phyloP scores from a whole-genome alignment of 148 eudicot species.

The Fagopyrum tataricum region DNA sequence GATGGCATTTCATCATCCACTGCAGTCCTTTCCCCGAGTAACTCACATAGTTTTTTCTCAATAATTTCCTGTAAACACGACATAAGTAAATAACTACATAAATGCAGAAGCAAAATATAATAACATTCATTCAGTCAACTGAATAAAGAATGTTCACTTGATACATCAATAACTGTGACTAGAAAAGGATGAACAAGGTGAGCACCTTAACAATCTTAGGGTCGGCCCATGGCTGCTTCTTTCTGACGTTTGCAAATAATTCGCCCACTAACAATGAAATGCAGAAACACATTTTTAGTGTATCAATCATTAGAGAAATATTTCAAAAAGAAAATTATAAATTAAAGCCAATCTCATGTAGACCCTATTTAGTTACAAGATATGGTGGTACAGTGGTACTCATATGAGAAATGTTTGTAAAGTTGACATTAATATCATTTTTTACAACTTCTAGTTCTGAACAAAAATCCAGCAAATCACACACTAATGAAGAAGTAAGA shows the following conservation, averaged over 20 bases:
- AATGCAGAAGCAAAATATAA: conserved; percentile 3
- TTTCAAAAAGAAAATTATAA: background rate
- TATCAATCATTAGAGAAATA: background rate
- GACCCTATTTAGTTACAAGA: background rate
- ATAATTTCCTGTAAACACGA: conserved; percentile 50
- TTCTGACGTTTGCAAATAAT: conserved; percentile 14
- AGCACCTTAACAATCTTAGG: conserved; percentile 17
- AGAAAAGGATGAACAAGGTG: background rate
- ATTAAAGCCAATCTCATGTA: background rate
- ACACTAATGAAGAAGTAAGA: background rate
- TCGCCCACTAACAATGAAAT: conserved; percentile 11
- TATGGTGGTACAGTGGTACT: background rate
- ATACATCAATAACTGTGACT: background rate
- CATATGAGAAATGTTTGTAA: background rate
- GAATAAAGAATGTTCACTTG: background rate
- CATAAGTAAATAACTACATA: conserved; percentile 13
- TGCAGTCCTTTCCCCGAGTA: conserved; percentile 82
- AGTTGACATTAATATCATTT: background rate
- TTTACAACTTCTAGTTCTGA: background rate
- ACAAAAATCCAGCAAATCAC: background rate
- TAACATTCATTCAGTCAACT: background rate
- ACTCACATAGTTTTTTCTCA: conserved; percentile 48
- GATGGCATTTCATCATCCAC: conserved; percentile 88
- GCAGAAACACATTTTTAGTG: background rate
- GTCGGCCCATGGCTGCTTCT: conserved; percentile 17